Evolutionary conservation across 441 rosid genomes (phyloP).

Genomic region (Kokia cookei): DNA sequence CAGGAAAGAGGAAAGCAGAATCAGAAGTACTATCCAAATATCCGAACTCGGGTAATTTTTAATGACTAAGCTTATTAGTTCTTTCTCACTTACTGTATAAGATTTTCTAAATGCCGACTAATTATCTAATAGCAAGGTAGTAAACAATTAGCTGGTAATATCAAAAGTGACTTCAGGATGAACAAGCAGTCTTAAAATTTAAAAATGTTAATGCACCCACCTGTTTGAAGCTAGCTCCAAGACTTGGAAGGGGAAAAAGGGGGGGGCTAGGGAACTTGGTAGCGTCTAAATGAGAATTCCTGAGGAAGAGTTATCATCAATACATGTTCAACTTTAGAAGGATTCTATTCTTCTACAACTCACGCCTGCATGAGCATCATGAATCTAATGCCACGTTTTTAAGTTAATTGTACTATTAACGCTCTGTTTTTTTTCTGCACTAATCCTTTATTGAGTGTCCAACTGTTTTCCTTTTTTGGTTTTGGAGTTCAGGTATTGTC

Average conservation of each 20-base stretch:
- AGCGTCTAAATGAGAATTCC: background rate
- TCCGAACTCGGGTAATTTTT: constrained; percentile 63
- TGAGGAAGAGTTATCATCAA: background rate
- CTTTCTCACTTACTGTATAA: background rate
- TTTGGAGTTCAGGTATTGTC: constrained; percentile 58
- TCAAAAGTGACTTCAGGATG: background rate
- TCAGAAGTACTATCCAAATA: constrained; percentile 82
- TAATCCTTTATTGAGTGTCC: background rate
- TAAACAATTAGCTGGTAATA: background rate
- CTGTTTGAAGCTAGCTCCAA: background rate
- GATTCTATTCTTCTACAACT: background rate
- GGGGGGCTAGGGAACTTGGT: background rate
- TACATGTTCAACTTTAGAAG: background rate
- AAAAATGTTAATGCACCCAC: background rate
- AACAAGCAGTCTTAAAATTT: background rate
- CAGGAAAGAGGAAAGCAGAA: constrained; percentile 83
- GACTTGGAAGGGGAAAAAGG: background rate
- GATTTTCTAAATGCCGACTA: background rate
- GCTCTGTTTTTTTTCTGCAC: background rate
- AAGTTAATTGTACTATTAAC: background rate
- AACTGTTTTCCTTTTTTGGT: background rate
- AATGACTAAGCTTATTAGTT: background rate
- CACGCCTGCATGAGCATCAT: background rate
- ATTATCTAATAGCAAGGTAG: background rate
- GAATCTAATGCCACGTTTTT: background rate